A percentile compares a stretch with the other conserved stretches of the same genome.
These are phyloP conservation scores for Talaromyces ruber DNA, from an alignment of 495 filamentous ascomycete species.

Conservation along the genomic window DNA sequence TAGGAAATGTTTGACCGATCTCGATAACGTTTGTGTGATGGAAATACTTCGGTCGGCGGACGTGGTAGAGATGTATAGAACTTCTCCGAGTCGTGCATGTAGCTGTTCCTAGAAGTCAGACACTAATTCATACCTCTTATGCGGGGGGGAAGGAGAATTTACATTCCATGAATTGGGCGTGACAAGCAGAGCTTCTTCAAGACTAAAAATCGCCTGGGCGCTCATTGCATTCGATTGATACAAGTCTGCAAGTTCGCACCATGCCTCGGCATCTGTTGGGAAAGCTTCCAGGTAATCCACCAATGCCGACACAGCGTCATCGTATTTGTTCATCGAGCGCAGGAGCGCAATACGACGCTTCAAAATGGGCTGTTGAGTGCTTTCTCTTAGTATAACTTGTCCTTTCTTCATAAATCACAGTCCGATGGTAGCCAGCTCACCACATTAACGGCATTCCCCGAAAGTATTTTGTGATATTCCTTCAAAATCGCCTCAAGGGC, in stretches of 20 bases:
- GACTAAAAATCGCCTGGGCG: constrained; percentile 73
- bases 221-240: constrained; percentile 72
- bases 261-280: constrained; percentile 88
- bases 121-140: constrained; percentile 6
- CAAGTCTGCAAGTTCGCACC: constrained; percentile 83
- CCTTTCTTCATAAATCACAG: not conserved
- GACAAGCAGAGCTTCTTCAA: constrained; percentile 84
- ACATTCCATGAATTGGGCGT: constrained; percentile 96
- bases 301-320: constrained; percentile 67
- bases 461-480: constrained; percentile 68
- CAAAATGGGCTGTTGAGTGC: constrained; percentile 55
- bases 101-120: constrained; percentile 42
- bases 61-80: constrained; percentile 61
- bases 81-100: constrained; percentile 80
- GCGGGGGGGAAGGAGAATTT: constrained; percentile 21
- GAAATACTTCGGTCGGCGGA: constrained; percentile 30
- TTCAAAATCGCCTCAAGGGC: constrained; percentile 60
- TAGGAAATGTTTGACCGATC: constrained; percentile 74
- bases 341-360: constrained; percentile 82
- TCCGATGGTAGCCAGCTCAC: constrained; percentile 39
- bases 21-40: constrained; percentile 45
- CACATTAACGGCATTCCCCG: constrained; percentile 70
- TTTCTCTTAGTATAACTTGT: not conserved
- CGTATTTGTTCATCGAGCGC: constrained; percentile 53
- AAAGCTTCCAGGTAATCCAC: constrained; percentile 68